Percentiles rank a stretch among this genome's conserved stretches.
phyloP scores from a whole-genome alignment of 1,284 basidiomycete species.

The Trametes polyzona region DNA sequence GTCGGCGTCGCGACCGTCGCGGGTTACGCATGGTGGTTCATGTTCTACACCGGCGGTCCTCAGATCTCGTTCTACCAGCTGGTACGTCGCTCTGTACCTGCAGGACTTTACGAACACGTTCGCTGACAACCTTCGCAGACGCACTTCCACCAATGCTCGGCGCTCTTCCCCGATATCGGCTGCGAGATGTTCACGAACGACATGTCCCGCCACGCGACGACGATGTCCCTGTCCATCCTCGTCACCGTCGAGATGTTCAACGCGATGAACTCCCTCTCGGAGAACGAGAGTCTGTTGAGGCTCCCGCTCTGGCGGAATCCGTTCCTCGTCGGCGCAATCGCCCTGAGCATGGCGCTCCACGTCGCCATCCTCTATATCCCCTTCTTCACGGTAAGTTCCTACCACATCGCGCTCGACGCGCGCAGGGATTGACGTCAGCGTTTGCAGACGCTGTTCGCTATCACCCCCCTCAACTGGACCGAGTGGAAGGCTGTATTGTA shows the following conservation, averaged over 20 bases:
- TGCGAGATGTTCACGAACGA: constrained; percentile 93
- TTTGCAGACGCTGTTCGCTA: constrained; percentile 82
- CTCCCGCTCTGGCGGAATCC: constrained; percentile 94
- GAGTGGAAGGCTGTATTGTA: constrained; percentile 97
- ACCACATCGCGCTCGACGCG: background rate
- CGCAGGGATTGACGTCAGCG: background rate
- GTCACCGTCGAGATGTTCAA: constrained; percentile 99
- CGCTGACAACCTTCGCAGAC: constrained; percentile 55
- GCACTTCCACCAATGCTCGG: constrained; percentile 90
- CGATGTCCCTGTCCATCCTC: constrained; percentile 93
- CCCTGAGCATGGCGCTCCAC: constrained; percentile 90
- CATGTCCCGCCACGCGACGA: constrained; percentile 87
- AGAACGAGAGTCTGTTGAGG: constrained; percentile 91
- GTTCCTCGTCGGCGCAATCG: constrained; percentile 88
- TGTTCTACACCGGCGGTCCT: constrained; percentile 87
- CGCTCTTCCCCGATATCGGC: constrained; percentile 85
- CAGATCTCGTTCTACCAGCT: constrained; percentile 94
- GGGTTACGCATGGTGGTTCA: constrained; percentile 99
- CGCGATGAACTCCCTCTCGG: constrained; percentile 98
- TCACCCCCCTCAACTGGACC: constrained; percentile 86
- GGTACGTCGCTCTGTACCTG: constrained; percentile 51
- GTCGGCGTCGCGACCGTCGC: constrained; percentile 96
- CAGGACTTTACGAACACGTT: background rate
- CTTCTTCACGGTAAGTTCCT: constrained; percentile 81
- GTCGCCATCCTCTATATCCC: constrained; percentile 95